phyloP scores from a whole-genome alignment of 345 rosid species.

The Gossypium mustelinum region DNA sequence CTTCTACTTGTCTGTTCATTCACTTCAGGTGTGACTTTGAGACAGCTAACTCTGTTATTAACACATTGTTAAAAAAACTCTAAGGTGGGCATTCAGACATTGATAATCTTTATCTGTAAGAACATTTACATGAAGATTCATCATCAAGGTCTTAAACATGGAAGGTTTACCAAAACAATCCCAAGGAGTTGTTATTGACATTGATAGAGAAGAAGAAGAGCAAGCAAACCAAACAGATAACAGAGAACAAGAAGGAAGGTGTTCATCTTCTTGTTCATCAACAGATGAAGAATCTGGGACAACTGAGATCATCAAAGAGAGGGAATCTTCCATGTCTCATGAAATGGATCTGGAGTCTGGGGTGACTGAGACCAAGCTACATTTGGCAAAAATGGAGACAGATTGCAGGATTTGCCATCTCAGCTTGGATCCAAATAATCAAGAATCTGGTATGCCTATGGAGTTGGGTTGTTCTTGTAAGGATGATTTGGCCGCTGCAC shows the following conservation, averaged over 20 bases:
- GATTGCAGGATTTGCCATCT: slow-evolving; percentile 90
- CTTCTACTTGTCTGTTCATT: no score
- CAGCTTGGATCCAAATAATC: slow-evolving; percentile 53
- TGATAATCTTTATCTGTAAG: slow-evolving; percentile 25
- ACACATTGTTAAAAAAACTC: neutral
- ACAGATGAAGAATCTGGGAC: slow-evolving; percentile 4
- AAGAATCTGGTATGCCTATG: slow-evolving; percentile 56
- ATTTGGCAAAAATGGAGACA: slow-evolving; percentile 43
- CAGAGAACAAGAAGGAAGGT: slow-evolving; percentile 14
- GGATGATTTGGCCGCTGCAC: slow-evolving; percentile 83
- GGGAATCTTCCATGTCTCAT: slow-evolving; percentile 49
- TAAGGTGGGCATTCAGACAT: slow-evolving; percentile 22
- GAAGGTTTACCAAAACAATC: slow-evolving; percentile 32
- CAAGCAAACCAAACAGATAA: slow-evolving; percentile 16
- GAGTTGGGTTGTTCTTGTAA: slow-evolving; percentile 87
- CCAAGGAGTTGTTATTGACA: slow-evolving; percentile 24
- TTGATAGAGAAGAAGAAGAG: slow-evolving; percentile 5
- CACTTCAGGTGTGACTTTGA: neutral
- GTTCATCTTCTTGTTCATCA: no score
- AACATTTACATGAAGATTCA: slow-evolving; percentile 49
- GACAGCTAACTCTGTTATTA: neutral
- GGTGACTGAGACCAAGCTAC: slow-evolving; percentile 30
- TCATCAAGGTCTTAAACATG: slow-evolving; percentile 41
- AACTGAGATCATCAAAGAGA: slow-evolving; percentile 42
- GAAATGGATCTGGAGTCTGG: slow-evolving; percentile 57